Evolutionary conservation across 129 eudicot species (phyloP).

Genomic region (Saposhnikovia divaricata): DNA sequence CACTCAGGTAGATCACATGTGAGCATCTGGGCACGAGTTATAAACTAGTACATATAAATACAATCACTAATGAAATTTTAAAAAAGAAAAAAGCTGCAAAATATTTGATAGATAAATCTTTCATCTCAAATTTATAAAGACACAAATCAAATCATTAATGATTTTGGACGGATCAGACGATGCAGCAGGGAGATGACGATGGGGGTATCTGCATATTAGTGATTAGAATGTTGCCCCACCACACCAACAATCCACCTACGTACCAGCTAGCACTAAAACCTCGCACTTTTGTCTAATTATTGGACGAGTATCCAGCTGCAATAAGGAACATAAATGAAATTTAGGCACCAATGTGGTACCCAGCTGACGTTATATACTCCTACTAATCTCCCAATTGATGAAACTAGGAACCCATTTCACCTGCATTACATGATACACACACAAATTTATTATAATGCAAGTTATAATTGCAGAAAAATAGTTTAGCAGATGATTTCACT

Average conservation of each 20-base stretch:
- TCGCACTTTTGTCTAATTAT: neutral
- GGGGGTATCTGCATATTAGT: neutral
- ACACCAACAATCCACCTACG: neutral
- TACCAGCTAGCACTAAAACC: neutral
- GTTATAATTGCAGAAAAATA: no score
- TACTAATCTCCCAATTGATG: slow-evolving; percentile 23
- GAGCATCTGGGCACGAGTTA: no score
- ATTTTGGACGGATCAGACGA: neutral
- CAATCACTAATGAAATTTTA: no score
- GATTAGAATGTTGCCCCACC: neutral
- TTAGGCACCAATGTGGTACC: neutral
- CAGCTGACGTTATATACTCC: neutral
- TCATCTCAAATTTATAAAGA: no score
- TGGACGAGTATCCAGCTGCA: neutral
- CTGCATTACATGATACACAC: neutral
- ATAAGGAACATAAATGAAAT: neutral
- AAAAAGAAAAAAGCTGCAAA: no score
- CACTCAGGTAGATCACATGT: no score
- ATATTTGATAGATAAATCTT: neutral
- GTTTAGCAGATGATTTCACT: no score
- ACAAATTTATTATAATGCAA: no score
- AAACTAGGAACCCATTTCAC: slow-evolving; percentile 33
- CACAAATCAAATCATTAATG: neutral
- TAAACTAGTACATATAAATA: no score
- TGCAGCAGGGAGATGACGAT: slow-evolving; percentile 5